Evolutionary conservation across 371 early-diverging fungal species (phyloP).

Genomic region (Globomyces sp.): DNA sequence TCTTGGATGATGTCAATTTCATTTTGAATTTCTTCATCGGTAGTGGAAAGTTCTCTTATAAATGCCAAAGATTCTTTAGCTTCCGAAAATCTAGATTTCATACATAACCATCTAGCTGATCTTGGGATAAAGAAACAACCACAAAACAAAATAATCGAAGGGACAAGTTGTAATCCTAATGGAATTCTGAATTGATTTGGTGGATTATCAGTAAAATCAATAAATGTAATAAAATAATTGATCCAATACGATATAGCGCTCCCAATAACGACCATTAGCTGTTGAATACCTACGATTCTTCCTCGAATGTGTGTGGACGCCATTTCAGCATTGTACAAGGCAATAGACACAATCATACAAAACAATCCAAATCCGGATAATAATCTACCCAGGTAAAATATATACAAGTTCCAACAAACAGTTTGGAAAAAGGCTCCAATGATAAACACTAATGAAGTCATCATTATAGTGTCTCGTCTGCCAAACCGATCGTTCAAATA

Average conservation of each 20-base stretch:
- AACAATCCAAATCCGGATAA: slow-evolving; percentile 74
- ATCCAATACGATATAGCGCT: slow-evolving; percentile 27
- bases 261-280: slow-evolving; percentile 66
- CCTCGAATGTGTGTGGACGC: slow-evolving; percentile 84
- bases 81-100: slow-evolving; percentile 55
- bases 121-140: slow-evolving; percentile 72
- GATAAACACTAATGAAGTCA: neutral
- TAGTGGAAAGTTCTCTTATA: slow-evolving; percentile 40
- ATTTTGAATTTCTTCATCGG: slow-evolving; percentile 9
- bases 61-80: slow-evolving; percentile 63
- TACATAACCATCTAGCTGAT: slow-evolving; percentile 83
- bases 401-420: slow-evolving; percentile 47
- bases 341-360: slow-evolving; percentile 75
- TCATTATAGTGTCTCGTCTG: neutral
- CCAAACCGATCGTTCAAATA: slow-evolving; percentile 5
- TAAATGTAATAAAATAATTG: slow-evolving; percentile 33
- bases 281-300: slow-evolving; percentile 77
- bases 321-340: slow-evolving; percentile 85
- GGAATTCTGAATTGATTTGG: slow-evolving; percentile 63
- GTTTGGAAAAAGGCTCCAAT: slow-evolving; percentile 69
- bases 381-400: slow-evolving; percentile 69
- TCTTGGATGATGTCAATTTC: slow-evolving; percentile 20
- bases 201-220: neutral
- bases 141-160: slow-evolving; percentile 59
- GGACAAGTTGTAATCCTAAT: slow-evolving; percentile 69